Evolutionary conservation across 805 yeast species (phyloP).

Genomic region (Soucietia sequanensis): DNA sequence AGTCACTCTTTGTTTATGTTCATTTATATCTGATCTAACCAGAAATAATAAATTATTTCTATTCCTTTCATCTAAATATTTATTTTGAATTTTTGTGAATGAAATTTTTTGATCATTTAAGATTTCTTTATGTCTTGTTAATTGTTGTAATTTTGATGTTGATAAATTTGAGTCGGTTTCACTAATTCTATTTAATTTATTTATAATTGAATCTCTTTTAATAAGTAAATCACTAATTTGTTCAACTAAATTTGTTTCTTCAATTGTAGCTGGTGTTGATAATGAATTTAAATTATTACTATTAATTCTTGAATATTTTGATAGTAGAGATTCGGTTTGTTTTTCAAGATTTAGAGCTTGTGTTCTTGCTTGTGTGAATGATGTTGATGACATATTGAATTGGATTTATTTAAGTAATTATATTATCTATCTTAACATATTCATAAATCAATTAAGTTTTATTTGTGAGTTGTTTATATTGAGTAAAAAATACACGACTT

Average conservation of each 20-base stretch:
- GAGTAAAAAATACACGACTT: too few species aligned
- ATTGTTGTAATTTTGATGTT: constrained; percentile 75
- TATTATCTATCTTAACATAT: too few species aligned
- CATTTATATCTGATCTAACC: constrained; percentile 78
- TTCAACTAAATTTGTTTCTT: constrained; percentile 21
- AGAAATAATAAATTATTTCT: constrained; percentile 69
- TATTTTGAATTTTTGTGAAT: constrained; percentile 54
- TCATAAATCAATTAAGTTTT: too few species aligned
- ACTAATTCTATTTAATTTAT: constrained; percentile 49
- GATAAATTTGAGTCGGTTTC: constrained; percentile 59
- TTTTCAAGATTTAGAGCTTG: constrained; percentile 70
- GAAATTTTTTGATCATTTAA: constrained; percentile 68
- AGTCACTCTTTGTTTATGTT: constrained; percentile 48
- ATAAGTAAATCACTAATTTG: constrained; percentile 24
- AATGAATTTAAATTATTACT: constrained; percentile 9
- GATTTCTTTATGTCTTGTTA: constrained; percentile 77
- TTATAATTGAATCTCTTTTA: constrained; percentile 52
- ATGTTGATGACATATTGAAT: constrained; percentile 39
- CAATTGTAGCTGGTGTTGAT: constrained; percentile 15
- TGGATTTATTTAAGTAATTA: too few species aligned
- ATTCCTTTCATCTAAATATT: constrained; percentile 72
- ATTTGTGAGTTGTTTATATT: too few species aligned
- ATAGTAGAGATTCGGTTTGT: constrained; percentile 59
- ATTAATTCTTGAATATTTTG: constrained; percentile 35
- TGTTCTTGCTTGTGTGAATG: constrained; percentile 67